Evolutionary conservation across 441 rosid genomes (phyloP), one percentile per base, ranked within the genome.

Genomic region (Euphorbia celastroides): DNA sequence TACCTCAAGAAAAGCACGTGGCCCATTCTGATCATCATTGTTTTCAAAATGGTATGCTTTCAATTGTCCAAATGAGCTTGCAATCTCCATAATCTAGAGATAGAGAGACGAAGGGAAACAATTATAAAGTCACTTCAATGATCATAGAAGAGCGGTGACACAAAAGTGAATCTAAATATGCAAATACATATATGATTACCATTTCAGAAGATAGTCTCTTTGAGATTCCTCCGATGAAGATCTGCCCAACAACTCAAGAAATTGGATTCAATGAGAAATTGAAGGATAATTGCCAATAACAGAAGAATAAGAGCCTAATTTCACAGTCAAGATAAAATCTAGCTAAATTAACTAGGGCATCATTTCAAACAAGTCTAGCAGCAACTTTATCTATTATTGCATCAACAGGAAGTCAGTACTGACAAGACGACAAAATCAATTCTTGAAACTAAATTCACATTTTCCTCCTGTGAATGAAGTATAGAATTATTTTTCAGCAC

Each of bases 161-260:
- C 42, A n/a, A n/a, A n/a, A n/a, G n/a, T n/a, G n/a, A n/a, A n/a
- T n/a, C n/a, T n/a, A n/a, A n/a, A n/a, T n/a, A n/a, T n/a, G n/a
- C n/a, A n/a, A n/a, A n/a, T 23, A 28, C 57, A 60, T 51, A 55
- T 10, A 42, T 74, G 61, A 67, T 80, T 91, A 92, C 99, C 99
- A 88, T 86, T 78, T 92, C 75, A 70, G 97, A 78, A 57, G 98
- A 77, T 65, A 92, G 75, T 64, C 71, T 76, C 70, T 77, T 82
- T 31, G 99, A 83, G 75, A 94, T 82, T 77, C 98, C 97, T 55
- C 97, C 97, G 63, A 94, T 51, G 74, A 94, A 91, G 68, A 94
- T 86, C 98, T 94, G 94, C 81, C 38, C 74, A 73, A 70, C 19
- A 74, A 65, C 30, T 51, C 66, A 58, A 14, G 36, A 22, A 6